These are phyloP conservation scores for Tephrocybe sp. DNA, from an alignment of 768 basidiomycete genomes.

Conservation along the genomic window DNA sequence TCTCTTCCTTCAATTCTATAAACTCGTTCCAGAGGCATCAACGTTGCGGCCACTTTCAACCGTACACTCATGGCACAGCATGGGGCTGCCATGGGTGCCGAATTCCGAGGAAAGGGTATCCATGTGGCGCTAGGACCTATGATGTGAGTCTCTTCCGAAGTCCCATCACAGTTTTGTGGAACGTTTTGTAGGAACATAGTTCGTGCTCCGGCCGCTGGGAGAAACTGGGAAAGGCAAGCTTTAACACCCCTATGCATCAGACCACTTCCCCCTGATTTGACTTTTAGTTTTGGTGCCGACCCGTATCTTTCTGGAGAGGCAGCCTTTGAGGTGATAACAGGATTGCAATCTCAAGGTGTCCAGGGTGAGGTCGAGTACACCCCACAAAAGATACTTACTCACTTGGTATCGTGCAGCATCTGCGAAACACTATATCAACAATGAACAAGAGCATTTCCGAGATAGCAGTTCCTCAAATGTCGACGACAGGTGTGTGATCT, in stretches of 20 bases:
- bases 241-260: neutral
- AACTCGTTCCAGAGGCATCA: slow-evolving; percentile 36
- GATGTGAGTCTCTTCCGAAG: slow-evolving; percentile 31
- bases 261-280: neutral
- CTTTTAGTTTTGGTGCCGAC: slow-evolving; percentile 47
- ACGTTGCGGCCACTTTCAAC: slow-evolving; percentile 53
- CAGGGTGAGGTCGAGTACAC: slow-evolving; percentile 29
- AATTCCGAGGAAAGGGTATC: slow-evolving; percentile 61
- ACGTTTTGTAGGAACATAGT: slow-evolving; percentile 36
- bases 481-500: slow-evolving; percentile 36
- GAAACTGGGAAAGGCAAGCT: slow-evolving; percentile 50
- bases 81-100: slow-evolving; percentile 55
- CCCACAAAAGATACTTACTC: neutral
- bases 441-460: slow-evolving; percentile 49
- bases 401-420: slow-evolving; percentile 23
- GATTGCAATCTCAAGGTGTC: slow-evolving; percentile 52
- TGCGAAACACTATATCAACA: slow-evolving; percentile 46
- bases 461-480: slow-evolving; percentile 38
- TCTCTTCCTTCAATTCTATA: neutral
- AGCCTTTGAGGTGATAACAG: slow-evolving; percentile 50
- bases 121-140: slow-evolving; percentile 51
- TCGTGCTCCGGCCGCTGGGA: slow-evolving; percentile 44
- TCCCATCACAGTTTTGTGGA: slow-evolving; percentile 1
- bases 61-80: slow-evolving; percentile 54
- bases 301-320: slow-evolving; percentile 53